Evolutionary conservation across 768 basidiomycete genomes (phyloP).

Genomic region (Baorangia bicolor): DNA sequence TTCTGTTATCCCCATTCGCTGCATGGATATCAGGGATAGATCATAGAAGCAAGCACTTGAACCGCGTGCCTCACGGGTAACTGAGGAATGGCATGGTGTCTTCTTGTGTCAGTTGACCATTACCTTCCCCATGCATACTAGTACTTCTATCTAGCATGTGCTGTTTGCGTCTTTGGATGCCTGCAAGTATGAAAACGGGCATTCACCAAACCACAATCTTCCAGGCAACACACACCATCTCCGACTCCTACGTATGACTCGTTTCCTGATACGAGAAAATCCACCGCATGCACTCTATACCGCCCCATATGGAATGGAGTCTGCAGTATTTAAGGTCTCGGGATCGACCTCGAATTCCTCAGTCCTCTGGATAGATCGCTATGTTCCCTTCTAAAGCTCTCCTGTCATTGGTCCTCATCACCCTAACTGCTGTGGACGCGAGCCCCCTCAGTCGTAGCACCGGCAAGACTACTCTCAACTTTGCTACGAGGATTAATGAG

Average conservation of each 20-base stretch:
- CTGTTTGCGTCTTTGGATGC: neutral
- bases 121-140: neutral
- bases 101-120: too few relatives aligned
- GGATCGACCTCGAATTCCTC: neutral
- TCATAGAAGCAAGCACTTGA: neutral
- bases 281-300: too few relatives aligned
- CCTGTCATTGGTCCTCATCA: constrained; percentile 14
- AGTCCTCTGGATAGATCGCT: neutral
- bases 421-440: constrained; percentile 14
- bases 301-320: too few relatives aligned
- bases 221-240: neutral
- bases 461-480: constrained; percentile 13
- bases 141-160: neutral
- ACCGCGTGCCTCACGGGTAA: neutral
- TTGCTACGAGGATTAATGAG: constrained; percentile 16
- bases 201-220: neutral
- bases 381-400: constrained; percentile 19
- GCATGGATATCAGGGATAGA: too few relatives aligned
- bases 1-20: too few relatives aligned
- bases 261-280: neutral
- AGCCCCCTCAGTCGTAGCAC: constrained; percentile 10
- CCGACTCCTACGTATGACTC: neutral
- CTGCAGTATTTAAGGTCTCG: neutral
- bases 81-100: constrained; percentile 1
- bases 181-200: neutral